Evolutionary conservation across 2,329 filamentous ascomycete species (phyloP), one percentile per base, ranked within the genome.

Genomic region (Microsporum canis): DNA sequence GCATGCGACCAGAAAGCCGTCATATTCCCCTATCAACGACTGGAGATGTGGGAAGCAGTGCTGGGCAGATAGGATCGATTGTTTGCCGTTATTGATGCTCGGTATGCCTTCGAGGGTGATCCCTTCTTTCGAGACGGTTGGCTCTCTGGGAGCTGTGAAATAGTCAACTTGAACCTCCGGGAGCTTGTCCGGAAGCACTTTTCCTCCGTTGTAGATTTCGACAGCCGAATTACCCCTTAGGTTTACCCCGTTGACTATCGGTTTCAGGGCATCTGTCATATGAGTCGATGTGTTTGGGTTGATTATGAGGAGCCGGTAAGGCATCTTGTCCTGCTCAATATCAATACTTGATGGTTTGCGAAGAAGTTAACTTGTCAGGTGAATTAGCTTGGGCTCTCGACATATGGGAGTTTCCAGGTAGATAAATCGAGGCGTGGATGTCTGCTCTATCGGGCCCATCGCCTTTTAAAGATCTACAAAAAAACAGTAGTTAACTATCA

Each of bases 1-100:
- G 76, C 92, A 96, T 23, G 91, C 91, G 1, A 96, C 82, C 0
- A 96, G 80, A 64, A 95, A 86, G n/a, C 81, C 90, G 69, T 94
- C 85, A 71, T 89, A 63, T 64, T 71, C 31, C 39, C 71, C 39
- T 14, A 73, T 60, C 12, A 75, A 63, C 1, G 77, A 61, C 31
- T 75, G 70, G 4, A 88, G 70, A 62, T 84, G 77, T 0, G 78
- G 75, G 14, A 86, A 75, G 58, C 89, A 88, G 61, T 83, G 80
- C 1, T 80, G 70, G 0, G 84, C 81, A 66, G 87, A 91, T 58
- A 77, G 71, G 1, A 76, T 71, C 4, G 91, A 86, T 70, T 91
- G 89, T 10, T 80, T 73, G 65, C 82, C 85, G 66, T 89, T 82
- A 74, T 96, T 86, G 75, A 96, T 96, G 73, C 88, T 91, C 12